Conservation (phyloP, 495 filamentous ascomycete species). For the Penicillium goetzii region DNA sequence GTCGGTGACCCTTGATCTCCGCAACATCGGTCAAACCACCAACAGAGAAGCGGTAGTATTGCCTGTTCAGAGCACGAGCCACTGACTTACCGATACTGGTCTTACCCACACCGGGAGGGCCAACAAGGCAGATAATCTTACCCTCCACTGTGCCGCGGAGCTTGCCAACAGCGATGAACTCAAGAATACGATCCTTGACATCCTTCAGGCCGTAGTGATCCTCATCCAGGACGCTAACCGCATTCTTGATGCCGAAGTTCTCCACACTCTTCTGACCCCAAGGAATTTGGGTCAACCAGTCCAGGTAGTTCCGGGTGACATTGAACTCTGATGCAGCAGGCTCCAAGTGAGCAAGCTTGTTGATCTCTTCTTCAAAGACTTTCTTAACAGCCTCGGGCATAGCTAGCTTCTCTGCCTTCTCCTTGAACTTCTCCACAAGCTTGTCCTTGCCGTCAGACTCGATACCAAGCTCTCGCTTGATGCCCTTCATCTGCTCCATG, state of each 20-base stretch:
- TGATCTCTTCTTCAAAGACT: slow-evolving; percentile 97
- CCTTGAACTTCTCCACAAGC: slow-evolving; percentile 94
- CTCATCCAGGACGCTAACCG: slow-evolving; percentile 88
- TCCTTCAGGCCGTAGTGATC: slow-evolving; percentile 98
- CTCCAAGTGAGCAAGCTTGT: slow-evolving; percentile 93
- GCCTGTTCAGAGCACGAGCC: slow-evolving; percentile 87
- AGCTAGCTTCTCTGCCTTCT: slow-evolving; percentile 89
- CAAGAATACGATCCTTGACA: slow-evolving; percentile 97
- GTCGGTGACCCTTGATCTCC: slow-evolving; percentile 98
- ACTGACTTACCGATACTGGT: slow-evolving; percentile 99
- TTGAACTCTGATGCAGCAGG: slow-evolving; percentile 97
- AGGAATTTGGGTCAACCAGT: slow-evolving; percentile 97
- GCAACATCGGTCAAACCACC: slow-evolving; percentile 96
- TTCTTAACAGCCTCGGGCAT: slow-evolving; percentile 97
- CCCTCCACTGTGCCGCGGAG: slow-evolving; percentile 96
- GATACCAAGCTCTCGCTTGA: slow-evolving; percentile 90
- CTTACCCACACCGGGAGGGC: slow-evolving; percentile 95
- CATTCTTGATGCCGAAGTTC: slow-evolving; percentile 93
- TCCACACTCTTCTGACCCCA: slow-evolving; percentile 97
- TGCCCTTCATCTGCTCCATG: slow-evolving; percentile 99
- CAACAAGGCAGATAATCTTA: slow-evolving; percentile 98
- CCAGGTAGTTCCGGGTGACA: slow-evolving; percentile 98
- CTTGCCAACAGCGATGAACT: slow-evolving; percentile 98
- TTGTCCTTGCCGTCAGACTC: slow-evolving; percentile 98
- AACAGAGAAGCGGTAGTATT: slow-evolving; percentile 98